Conservation (phyloP, 495 filamentous ascomycete genomes). For the Penicillium manginii region DNA sequence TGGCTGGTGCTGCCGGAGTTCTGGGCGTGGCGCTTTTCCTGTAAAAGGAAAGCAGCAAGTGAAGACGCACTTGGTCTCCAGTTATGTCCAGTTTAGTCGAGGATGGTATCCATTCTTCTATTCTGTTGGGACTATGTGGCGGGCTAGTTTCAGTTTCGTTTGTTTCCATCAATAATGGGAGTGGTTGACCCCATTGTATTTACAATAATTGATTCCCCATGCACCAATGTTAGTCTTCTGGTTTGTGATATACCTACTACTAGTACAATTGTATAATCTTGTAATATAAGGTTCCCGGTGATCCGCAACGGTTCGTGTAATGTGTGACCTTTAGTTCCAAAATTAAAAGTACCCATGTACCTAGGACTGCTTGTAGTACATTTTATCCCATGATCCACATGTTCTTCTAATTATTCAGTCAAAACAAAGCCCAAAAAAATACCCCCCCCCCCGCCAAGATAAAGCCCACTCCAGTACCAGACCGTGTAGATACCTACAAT, state of each 20-base stretch:
- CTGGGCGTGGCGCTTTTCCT: slow-evolving; percentile 31
- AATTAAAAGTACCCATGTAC: not conserved
- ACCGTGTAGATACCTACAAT: no score
- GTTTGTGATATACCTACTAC: no score
- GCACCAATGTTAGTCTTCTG: not conserved
- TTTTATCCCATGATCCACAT: not conserved
- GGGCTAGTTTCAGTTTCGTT: not conserved
- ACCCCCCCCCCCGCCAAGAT: not conserved
- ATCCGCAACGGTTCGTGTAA: slow-evolving; percentile 2
- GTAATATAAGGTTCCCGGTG: not conserved
- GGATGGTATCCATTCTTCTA: not conserved
- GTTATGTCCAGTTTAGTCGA: not conserved
- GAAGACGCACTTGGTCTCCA: not conserved
- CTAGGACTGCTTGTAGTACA: not conserved
- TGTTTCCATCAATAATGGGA: not conserved
- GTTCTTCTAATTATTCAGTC: not conserved
- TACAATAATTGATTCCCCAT: not conserved
- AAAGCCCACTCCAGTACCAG: not conserved
- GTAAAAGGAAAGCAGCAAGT: slow-evolving; percentile 5
- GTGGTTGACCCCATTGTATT: not conserved
- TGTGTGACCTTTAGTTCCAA: not conserved
- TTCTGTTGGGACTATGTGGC: not conserved
- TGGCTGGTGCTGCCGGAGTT: slow-evolving; percentile 29
- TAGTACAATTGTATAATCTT: not conserved
- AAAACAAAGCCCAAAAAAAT: not conserved